A percentile compares a stretch with the other conserved stretches of the same genome.
Conservation (phyloP, 2,329 filamentous ascomycete genomes). For the Chaetoscypha palmicola region DNA sequence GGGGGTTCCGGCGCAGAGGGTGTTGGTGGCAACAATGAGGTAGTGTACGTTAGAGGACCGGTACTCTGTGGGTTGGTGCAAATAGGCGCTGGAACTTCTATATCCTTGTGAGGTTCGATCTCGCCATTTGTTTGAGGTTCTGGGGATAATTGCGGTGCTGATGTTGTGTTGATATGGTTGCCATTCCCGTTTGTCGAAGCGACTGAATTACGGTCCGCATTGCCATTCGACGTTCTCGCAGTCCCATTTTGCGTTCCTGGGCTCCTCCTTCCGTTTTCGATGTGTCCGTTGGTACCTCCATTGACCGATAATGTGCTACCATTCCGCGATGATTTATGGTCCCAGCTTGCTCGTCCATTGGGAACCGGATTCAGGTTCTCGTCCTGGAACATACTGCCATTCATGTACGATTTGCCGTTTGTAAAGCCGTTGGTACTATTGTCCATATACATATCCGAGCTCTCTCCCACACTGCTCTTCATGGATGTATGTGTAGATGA, state of each 20-base stretch:
- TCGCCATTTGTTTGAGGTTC: constrained; percentile 22
- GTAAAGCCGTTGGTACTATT: constrained; percentile 6
- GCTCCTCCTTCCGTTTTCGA: constrained; percentile 29
- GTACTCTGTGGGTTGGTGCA: constrained; percentile 28
- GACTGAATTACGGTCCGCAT: constrained; percentile 26
- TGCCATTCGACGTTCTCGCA: constrained; percentile 20
- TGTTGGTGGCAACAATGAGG: constrained; percentile 26
- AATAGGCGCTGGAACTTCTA: constrained; percentile 20
- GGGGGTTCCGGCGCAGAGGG: constrained; percentile 17
- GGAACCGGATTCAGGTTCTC: constrained; percentile 54
- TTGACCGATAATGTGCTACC: constrained; percentile 28
- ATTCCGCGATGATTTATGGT: constrained; percentile 27
- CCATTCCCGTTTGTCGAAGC: constrained; percentile 26
- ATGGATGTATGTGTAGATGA: constrained; percentile 24
- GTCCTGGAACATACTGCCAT: constrained; percentile 27
- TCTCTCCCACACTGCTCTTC: constrained; percentile 31
- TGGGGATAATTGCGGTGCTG: constrained; percentile 9
- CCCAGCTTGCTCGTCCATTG: constrained; percentile 44
- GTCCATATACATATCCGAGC: constrained; percentile 29
- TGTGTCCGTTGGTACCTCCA: constrained; percentile 21
- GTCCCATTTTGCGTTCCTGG: constrained; percentile 23
- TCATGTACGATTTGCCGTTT: constrained; percentile 17
- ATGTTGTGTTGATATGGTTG: constrained; percentile 6
- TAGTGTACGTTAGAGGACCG: constrained; percentile 28
- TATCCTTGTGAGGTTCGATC: constrained; percentile 17